Base-by-base conservation (phyloP, 495 filamentous ascomycete species). In the Penicillium arizonense region DNA sequence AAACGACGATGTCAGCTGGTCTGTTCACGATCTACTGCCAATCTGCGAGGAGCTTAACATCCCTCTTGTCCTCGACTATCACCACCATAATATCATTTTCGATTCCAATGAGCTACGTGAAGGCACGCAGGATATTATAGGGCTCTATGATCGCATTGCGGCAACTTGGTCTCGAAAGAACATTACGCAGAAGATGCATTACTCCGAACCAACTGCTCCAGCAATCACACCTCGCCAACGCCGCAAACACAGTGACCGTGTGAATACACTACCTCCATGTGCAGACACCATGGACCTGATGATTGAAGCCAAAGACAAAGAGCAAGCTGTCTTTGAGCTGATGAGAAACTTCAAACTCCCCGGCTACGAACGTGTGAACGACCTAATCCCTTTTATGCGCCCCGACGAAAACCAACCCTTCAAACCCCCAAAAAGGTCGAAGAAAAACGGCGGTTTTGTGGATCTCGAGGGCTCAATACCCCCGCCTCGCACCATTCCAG, bases 241-340 rank as follows among this genome's bases (percentile, higher is more conserved):
- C 13, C 77, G 92, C 33, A 96, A 96, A 67, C 93, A 97, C 62
- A 88, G 83, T 40, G 84, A 88, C 0, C 79, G 92, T 6, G 89
- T 94, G 3, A 68, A 73, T 30, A 88, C 83, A 0, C 68, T 98
- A 13, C 93, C 93, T 11, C 93, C 93, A 0, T 96, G 91, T 58
- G 73, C 84, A 2, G 73, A 82, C 5, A 83, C 84, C 6, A 93
- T 95, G 87, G 94, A 96, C 64, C 76, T 97, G 11, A 98, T 97
- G 94, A 96, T 97, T 52, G 94, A 98, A 73, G 94, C 94, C 14
- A 98, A 97, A 62, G 92, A 96, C 61, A 98, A 97, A 69, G 94
- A 98, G 68, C 94, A 97, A 68, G 91, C 94, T 0, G 91, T 96
- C 0, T 96, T 97, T 61, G 91, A 96, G 56, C 77, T 97, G 12